Evolutionary conservation across 768 basidiomycete genomes (phyloP).

Genomic region (Rhodotorula graminis): DNA sequence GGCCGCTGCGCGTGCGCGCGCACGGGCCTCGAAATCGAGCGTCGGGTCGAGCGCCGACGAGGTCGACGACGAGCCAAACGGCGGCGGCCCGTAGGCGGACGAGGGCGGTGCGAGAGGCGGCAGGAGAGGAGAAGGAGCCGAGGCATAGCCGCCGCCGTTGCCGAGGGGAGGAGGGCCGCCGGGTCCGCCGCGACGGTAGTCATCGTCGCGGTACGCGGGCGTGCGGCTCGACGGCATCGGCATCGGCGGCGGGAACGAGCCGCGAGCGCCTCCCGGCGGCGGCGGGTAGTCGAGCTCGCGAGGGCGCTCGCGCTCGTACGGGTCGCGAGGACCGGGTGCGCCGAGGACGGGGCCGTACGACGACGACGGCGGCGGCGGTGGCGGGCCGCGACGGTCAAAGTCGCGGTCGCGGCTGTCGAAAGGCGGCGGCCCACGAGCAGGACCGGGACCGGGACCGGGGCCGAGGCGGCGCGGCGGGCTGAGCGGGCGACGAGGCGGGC

Average conservation of each 20-base stretch:
- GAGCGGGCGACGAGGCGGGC: not conserved
- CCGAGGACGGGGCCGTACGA: too few species aligned
- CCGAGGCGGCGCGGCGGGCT: too few species aligned
- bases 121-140: too few species aligned
- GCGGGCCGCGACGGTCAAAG: not conserved
- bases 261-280: too few species aligned
- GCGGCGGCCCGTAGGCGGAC: not conserved
- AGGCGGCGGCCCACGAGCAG: not conserved
- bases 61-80: too few species aligned
- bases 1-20: not conserved
- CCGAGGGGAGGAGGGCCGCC: not conserved
- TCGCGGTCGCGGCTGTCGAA: not conserved
- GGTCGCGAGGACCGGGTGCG: too few species aligned
- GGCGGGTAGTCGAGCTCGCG: not conserved
- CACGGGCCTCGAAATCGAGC: not conserved
- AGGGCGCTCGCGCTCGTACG: not conserved
- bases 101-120: too few species aligned
- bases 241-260: not conserved
- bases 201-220: not conserved
- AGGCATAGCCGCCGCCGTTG: not conserved
- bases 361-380: not conserved
- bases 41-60: not conserved
- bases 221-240: too few species aligned
- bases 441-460: too few species aligned
- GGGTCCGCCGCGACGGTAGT: not conserved